Base-by-base conservation (phyloP, 148 eudicot species). In the Arbutus unedo region DNA sequence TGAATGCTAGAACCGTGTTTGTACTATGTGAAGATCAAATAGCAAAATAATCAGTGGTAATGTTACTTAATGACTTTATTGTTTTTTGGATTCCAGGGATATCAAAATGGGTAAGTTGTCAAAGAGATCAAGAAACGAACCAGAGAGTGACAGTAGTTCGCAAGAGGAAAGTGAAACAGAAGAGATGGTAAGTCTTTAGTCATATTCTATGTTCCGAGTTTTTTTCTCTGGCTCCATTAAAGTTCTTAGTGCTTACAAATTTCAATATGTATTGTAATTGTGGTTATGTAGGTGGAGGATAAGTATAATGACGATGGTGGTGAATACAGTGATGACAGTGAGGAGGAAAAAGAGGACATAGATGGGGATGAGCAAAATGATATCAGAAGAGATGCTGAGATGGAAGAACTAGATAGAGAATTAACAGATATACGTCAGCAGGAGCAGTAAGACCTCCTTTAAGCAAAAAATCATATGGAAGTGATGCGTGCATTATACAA, bases 351-450 rank as follows among this genome's bases (percentile, higher is more conserved):
- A 0, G 85, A 55, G 1, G 86, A 82, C 5, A 87, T 57, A 2
- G 88, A 81, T 3, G 89, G 64, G 3, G 57, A 19, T 16, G 85
- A 54, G 9, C 62, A 67, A 47, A 84, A 74, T 53, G 85, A 49
- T 59, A 76, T 31, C 6, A 82, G 41, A 15, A 87, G 90, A 76
- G 90, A 86, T 74, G 92, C 86, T 45, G 98, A 93, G 86, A 83
- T 96, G 90, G 91, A 94, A 82, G 94, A 94, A 73, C 95, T 96
- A 21, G 95, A 96, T 84, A 93, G 92, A 84, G 97, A 94, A 82
- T 88, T 88, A 50, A 85, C 74, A 74, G 89, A 88, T 76, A 88
- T 93, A 83, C 89, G 83, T 81, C 87, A 91, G 60, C 76, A 73
- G 86, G 99, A 96, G 88, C 88, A 91, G 99, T 96, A 92, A 91